A percentile compares a stretch with the other conserved stretches of the same genome.
These are phyloP conservation scores for Suillus placidus DNA, from an alignment of 768 basidiomycete species.

Conservation along the genomic window DNA sequence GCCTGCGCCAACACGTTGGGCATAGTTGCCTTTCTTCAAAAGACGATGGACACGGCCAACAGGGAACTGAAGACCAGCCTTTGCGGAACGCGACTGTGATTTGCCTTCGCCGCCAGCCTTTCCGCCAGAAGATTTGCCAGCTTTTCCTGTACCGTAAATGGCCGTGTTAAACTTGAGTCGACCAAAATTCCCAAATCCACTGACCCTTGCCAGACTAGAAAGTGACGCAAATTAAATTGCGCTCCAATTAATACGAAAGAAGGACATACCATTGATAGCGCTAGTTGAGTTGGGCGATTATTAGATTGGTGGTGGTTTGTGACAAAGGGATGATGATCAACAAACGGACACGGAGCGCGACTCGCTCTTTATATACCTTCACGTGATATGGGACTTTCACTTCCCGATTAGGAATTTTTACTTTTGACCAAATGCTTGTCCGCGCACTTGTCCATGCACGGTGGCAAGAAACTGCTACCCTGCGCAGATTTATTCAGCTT, in stretches of 20 bases:
- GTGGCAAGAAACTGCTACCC: conserved; percentile 15
- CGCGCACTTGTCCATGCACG: conserved; percentile 22
- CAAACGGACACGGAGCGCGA: conserved; percentile 29
- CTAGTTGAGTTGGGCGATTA: conserved; percentile 14
- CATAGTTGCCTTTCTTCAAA: conserved; percentile 86
- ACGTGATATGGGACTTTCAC: conserved; percentile 28
- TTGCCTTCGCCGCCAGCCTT: conserved; percentile 54
- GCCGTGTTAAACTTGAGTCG: conserved; percentile 9
- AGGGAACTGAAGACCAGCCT: conserved; percentile 81
- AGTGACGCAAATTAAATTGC: conserved; percentile 8
- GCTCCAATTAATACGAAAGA: neutral
- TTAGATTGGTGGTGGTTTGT: conserved; percentile 28
- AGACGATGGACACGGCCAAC: conserved; percentile 93
- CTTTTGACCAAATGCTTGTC: conserved; percentile 18
- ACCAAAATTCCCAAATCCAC: neutral
- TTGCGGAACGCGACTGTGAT: conserved; percentile 70
- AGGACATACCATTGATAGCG: conserved; percentile 29
- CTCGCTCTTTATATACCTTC: conserved; percentile 37
- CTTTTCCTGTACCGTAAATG: conserved; percentile 48
- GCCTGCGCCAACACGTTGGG: conserved; percentile 86
- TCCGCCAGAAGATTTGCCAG: conserved; percentile 51
- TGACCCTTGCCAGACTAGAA: conserved; percentile 36
- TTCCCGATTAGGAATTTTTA: conserved; percentile 21
- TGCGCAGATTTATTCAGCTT: conserved; percentile 9
- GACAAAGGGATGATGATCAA: conserved; percentile 35